Evolutionary conservation across 164 flowering plant species (phyloP), one percentile per base, ranked within the genome.

Genomic region (Berberis thunbergii): DNA sequence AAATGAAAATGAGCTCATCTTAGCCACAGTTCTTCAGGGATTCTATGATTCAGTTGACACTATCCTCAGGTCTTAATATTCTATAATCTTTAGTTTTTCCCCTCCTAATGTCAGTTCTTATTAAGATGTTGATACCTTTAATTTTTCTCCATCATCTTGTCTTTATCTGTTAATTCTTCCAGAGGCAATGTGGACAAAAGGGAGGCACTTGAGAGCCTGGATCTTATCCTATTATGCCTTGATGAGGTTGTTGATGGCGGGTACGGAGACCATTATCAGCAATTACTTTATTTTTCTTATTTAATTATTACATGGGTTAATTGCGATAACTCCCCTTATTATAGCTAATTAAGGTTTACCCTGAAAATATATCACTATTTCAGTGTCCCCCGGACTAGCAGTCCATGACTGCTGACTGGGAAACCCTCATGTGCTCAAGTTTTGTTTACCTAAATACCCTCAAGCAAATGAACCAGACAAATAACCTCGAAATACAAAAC

Each of bases 211-310:
- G 95, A 87, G 72, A 90, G 86, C 75, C 72, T 90, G 79, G 95
- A 87, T 77, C 85, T 87, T 60, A 82, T 90, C 64, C 85, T 88
- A 62, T 54, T 88, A 65, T 88, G 97, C 77, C 82, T 88, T 46
- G 97, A 90, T 73, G 97, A 90, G 79, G 85, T 88, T 73, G 85
- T 85, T 72, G 95, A 90, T 76, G 84, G 87, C 72, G 97, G 97
- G 97, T 90, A 83, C 49, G 43, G 26, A 26, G 26, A 26, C 26
- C 26, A 26, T 26, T 26, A 26, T 26, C 26, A 26, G 26, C 26
- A 26, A 26, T 26, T 26, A 26, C 26, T 26, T 26, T 26, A 26
- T 26, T 26, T n/a, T 26, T 26, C 26, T 26, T 26, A 26, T 26
- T 26, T 26, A 26, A 26, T 26, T 26, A 26, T 26, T 26, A 26